These are phyloP conservation scores for Penicillium angulare DNA, from an alignment of 495 filamentous ascomycete species.

Conservation along the genomic window DNA sequence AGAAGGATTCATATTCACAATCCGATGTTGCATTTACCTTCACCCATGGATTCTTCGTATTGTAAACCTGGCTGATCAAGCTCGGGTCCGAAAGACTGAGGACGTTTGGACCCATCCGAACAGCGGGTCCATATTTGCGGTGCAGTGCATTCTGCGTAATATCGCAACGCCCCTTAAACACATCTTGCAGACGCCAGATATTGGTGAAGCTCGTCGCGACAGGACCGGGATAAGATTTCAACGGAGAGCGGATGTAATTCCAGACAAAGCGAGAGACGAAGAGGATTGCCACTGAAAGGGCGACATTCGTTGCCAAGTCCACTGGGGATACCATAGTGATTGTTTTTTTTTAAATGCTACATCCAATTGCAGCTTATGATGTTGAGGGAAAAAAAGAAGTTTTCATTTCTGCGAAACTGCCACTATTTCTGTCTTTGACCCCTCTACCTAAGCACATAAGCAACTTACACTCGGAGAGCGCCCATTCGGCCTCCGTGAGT, in stretches of 20 bases:
- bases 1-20: not conserved
- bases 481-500: no score
- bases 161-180: conserved; percentile 25
- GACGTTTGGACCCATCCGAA: conserved; percentile 37
- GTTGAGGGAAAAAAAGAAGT: not conserved
- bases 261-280: conserved; percentile 19
- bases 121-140: conserved; percentile 30
- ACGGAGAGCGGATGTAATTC: conserved; percentile 21
- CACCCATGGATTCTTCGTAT: conserved; percentile 29
- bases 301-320: conserved; percentile 8
- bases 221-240: conserved; percentile 29
- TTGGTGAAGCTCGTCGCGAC: conserved; percentile 22
- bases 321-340: conserved; percentile 4
- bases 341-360: not conserved
- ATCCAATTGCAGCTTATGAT: no score
- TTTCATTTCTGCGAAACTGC: not conserved
- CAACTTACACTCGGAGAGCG: no score
- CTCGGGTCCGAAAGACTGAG: conserved; percentile 37
- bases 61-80: conserved; percentile 31
- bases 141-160: conserved; percentile 30
- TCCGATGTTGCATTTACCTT: conserved; percentile 21
- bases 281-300: conserved; percentile 10
- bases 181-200: conserved; percentile 29
- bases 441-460: not conserved
- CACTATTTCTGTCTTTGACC: not conserved